Evolutionary conservation across 2,329 filamentous ascomycete genomes (phyloP), one percentile per base, ranked within the genome.

Genomic region (Nemania sp.): DNA sequence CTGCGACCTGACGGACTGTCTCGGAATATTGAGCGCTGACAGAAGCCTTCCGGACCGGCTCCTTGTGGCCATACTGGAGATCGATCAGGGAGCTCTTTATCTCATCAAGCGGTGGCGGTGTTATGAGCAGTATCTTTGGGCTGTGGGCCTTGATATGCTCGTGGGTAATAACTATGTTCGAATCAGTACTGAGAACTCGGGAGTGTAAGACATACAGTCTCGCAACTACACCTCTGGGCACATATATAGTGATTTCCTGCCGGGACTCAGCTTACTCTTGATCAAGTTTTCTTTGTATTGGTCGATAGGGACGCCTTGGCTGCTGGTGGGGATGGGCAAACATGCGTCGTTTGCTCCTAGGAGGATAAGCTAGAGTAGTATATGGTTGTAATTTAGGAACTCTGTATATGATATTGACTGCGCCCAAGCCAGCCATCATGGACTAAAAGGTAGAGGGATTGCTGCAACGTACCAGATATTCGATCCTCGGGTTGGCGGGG

Each of bases 341-440:
- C 87, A 87, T 3, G 94, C 89, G 75, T 98, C 95, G 73, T 99
- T 98, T 68, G 95, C 91, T 17, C 95, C 95, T 62, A 97, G 87
- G 66, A 96, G 88, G 60, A 97, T 77, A 40, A 90, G 80, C 90
- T 92, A 59, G 2, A 3, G 18, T 17, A 18, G 46, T 15, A 13
- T 25, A 53, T 18, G 57, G 55, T 50, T 18, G 25, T 29, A 29
- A n/a, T 25, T 39, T n/a, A 29, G 13, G 20, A 25, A 17, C n/a
- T 20, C 17, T 1, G 43, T 18, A 10, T 35, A 42, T 15, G 20
- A 34, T 18, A 20, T 10, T 56, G 20, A 20, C 17, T 29, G 25
- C 7, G 25, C 62, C 66, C 37, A n/a, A n/a, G n/a, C n/a, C n/a
- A 51, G 58, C 54, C 11, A 29, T 34, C 11, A 17, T 37, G n/a